Base-by-base conservation (phyloP, 73 alveolate genomes). In the Paramecium bursaria region DNA sequence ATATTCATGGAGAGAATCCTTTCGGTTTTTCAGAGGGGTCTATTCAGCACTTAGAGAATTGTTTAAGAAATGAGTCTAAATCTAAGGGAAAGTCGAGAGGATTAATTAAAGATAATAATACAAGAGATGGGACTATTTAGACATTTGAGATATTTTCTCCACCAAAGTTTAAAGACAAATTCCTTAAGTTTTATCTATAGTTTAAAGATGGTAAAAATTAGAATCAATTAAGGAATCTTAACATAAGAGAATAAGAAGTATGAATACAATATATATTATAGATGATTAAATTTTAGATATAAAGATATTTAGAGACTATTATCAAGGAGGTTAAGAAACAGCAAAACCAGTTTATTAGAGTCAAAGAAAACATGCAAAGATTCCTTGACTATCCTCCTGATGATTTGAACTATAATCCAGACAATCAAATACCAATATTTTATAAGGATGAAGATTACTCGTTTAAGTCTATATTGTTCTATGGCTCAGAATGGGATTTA, bases 1-100 rank as follows among this genome's bases (percentile, higher is more conserved):
- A 97, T 82, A 90, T 97, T 35, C 99, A 97, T 91, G 99, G 99
- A 3, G 94, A 92, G 74, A 61, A 97, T 23, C 99, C 99, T 2
- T 74, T 80, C 13, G 97, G 97, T 33, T 82, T 90, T 22, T 93
- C 99, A 4, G 99, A 97, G 61, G 95, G 92, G 46, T 79, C 95
- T 13, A 67, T 92, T 53, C 91, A 60, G 10, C 93, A 87, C 48
- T 86, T 97, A 23, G 85, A 86, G 46, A 86, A 74, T 53, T 92
- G 95, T 49, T 75, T 97, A 7, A 97, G 95, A 73, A 88, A 88
- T 82, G 99, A 95, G 91, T 86, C 90, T 23, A 74, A 73, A 73
- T 96, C 96, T 10, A 86, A 85, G 44, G 97, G 93, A 10, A 74
- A 79, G 51, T 79, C 88, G 23, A 92, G 98, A 80, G 98, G 98